These are phyloP conservation scores for Aureobasidium melanogenum DNA, from an alignment of 2,329 filamentous ascomycete genomes.

Conservation along the genomic window DNA sequence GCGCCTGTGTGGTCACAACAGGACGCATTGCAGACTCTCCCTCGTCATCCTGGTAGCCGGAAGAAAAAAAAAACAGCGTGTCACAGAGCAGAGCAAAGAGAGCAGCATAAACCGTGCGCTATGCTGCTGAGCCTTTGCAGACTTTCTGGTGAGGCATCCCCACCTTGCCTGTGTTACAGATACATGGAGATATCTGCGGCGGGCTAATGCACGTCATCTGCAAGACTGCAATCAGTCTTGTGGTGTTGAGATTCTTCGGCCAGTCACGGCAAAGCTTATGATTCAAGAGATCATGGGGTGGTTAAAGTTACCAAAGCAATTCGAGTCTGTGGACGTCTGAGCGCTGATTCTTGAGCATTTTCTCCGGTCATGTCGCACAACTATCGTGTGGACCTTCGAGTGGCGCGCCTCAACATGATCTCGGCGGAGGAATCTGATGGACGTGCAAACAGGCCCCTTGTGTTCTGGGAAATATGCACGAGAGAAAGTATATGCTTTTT, in stretches of 20 bases:
- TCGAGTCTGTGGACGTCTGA: background rate
- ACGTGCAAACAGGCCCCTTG: background rate
- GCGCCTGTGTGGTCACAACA: constrained; percentile 4
- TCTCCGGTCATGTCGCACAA: constrained; percentile 3
- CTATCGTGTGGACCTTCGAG: background rate
- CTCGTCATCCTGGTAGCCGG: constrained; percentile 9
- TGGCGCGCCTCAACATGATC: background rate
- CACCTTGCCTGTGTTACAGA: constrained; percentile 11
- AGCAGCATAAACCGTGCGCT: background rate
- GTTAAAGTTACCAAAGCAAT: background rate
- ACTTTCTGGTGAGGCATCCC: constrained; percentile 2
- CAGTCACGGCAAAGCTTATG: background rate
- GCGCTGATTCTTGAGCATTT: constrained; percentile 9
- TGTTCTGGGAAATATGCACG: background rate
- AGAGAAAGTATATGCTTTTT: constrained; percentile 7
- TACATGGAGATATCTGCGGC: background rate
- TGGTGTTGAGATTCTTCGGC: background rate
- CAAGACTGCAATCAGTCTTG: background rate
- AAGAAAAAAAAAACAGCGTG: background rate
- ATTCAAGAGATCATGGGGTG: constrained; percentile 9
- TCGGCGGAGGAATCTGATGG: background rate
- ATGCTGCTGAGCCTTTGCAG: constrained; percentile 1
- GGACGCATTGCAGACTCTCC: background rate
- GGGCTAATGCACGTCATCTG: constrained; percentile 12
- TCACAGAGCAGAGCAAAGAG: constrained; percentile 2